phyloP scores from a whole-genome alignment of 2,329 filamentous ascomycete species.

The Anthostomella pinea region DNA sequence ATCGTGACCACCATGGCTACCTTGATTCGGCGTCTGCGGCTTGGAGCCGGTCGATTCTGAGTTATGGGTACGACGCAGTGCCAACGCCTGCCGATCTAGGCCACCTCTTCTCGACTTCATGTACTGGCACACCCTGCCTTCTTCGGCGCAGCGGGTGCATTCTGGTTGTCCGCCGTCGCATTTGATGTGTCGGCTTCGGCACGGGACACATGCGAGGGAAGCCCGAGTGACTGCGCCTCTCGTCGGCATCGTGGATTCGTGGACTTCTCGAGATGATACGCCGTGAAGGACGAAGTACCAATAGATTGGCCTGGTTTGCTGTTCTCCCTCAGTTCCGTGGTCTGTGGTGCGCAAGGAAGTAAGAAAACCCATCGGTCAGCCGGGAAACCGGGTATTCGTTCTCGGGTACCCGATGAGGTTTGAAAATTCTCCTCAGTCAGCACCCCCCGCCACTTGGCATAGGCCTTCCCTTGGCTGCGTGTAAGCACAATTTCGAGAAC shows the following conservation, averaged over 20 bases:
- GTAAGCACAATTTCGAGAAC: neutral
- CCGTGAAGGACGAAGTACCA: too few species aligned
- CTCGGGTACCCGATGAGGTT: constrained; percentile 7
- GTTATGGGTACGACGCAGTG: constrained; percentile 12
- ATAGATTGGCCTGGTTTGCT: too few species aligned
- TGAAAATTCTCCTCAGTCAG: too few species aligned
- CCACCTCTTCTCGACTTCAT: constrained; percentile 20
- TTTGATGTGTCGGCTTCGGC: constrained; percentile 17
- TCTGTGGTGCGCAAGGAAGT: too few species aligned
- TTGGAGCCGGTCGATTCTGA: constrained; percentile 6
- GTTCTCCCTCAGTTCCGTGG: too few species aligned
- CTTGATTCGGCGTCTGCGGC: constrained; percentile 8
- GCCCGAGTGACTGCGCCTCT: constrained; percentile 10
- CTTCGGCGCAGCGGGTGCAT: constrained; percentile 14
- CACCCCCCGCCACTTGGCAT: too few species aligned
- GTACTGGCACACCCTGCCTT: constrained; percentile 17
- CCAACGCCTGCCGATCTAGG: constrained; percentile 13
- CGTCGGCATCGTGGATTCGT: neutral
- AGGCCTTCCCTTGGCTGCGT: too few species aligned
- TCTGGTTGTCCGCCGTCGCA: constrained; percentile 16
- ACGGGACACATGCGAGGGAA: constrained; percentile 17
- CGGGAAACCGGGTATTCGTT: constrained; percentile 15
- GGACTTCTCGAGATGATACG: too few species aligned
- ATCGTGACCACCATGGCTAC: neutral
- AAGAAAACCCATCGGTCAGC: neutral